Evolutionary conservation across 2,329 filamentous ascomycete genomes (phyloP).

Genomic region (Microsporum ferrugineum): DNA sequence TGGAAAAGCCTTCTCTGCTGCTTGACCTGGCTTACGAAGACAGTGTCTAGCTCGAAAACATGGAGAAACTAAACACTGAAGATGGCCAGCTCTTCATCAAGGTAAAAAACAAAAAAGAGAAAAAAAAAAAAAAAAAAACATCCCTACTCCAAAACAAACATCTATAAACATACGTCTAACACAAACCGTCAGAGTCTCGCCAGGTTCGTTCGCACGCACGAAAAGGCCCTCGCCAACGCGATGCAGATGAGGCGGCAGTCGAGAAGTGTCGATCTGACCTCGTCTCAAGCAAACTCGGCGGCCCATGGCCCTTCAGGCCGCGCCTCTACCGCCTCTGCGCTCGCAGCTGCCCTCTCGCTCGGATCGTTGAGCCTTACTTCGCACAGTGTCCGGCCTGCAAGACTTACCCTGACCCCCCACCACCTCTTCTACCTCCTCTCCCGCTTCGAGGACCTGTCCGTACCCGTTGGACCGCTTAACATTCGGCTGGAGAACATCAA

Average conservation of each 20-base stretch:
- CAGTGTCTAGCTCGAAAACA: conserved; percentile 15
- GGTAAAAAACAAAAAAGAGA: conserved; percentile 19
- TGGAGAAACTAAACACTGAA: conserved; percentile 41
- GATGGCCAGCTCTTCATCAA: conserved; percentile 42
- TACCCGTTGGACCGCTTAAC: conserved; percentile 90
- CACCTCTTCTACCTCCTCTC: conserved; percentile 95
- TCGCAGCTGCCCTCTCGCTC: conserved; percentile 77
- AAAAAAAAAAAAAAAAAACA: not conserved
- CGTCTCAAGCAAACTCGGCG: conserved; percentile 45
- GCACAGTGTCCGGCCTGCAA: conserved; percentile 74
- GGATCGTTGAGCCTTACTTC: conserved; percentile 77
- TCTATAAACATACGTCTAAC: not conserved
- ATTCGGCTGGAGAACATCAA: conserved; percentile 90
- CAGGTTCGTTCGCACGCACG: conserved; percentile 90
- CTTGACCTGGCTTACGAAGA: not conserved
- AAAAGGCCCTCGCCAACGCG: conserved; percentile 93
- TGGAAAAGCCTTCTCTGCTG: not conserved
- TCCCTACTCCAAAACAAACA: not conserved
- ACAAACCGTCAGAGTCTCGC: conserved; percentile 62
- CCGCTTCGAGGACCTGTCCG: conserved; percentile 83
- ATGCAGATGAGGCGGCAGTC: conserved; percentile 67
- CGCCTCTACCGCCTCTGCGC: conserved; percentile 57
- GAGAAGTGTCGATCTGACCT: conserved; percentile 54
- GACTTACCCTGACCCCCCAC: conserved; percentile 84
- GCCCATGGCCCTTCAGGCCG: conserved; percentile 52